Evolutionary conservation across 1,139 yeast genomes (phyloP).

Genomic region (Pichia sp.): DNA sequence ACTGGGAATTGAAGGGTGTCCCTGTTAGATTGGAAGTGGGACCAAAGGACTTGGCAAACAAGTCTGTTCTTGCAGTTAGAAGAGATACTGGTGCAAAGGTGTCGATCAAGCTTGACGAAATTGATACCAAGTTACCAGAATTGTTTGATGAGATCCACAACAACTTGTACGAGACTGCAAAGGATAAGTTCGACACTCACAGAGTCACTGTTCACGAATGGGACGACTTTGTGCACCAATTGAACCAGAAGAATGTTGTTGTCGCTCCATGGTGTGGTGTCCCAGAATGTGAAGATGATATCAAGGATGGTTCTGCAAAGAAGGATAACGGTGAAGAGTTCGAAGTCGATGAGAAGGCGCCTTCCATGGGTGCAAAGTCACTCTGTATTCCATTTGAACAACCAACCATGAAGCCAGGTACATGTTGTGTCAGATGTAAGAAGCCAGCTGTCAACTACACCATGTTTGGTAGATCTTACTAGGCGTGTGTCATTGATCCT

Average conservation of each 20-base stretch:
- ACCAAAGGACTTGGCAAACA: constrained; percentile 83
- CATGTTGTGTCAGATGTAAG: constrained; percentile 84
- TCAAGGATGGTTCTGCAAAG: constrained; percentile 85
- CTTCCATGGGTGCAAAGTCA: constrained; percentile 99
- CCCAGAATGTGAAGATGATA: constrained; percentile 91
- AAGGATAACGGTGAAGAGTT: constrained; percentile 75
- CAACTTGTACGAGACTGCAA: constrained; percentile 71
- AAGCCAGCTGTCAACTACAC: constrained; percentile 70
- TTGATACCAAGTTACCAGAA: constrained; percentile 64
- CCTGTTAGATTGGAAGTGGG: constrained; percentile 94
- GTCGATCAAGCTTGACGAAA: constrained; percentile 54
- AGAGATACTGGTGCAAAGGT: constrained; percentile 82
- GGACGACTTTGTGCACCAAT: constrained; percentile 88
- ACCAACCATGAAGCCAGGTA: constrained; percentile 70
- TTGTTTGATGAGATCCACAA: constrained; percentile 75
- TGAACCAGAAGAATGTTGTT: constrained; percentile 86
- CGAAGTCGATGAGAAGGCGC: constrained; percentile 91
- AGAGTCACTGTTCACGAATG: constrained; percentile 75
- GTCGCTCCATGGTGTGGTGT: constrained; percentile 98
- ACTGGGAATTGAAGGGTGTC: constrained; percentile 94
- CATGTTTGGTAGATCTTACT: constrained; percentile 96
- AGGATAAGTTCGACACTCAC: constrained; percentile 74
- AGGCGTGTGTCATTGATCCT: too few species aligned
- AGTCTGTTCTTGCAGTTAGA: constrained; percentile 82
- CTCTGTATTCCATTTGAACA: constrained; percentile 95